Percentiles rank a stretch among this genome's conserved stretches.
These are phyloP conservation scores for Globisporangium nagaii DNA, from an alignment of 352 stramenopile genomes.

Conservation along the genomic window DNA sequence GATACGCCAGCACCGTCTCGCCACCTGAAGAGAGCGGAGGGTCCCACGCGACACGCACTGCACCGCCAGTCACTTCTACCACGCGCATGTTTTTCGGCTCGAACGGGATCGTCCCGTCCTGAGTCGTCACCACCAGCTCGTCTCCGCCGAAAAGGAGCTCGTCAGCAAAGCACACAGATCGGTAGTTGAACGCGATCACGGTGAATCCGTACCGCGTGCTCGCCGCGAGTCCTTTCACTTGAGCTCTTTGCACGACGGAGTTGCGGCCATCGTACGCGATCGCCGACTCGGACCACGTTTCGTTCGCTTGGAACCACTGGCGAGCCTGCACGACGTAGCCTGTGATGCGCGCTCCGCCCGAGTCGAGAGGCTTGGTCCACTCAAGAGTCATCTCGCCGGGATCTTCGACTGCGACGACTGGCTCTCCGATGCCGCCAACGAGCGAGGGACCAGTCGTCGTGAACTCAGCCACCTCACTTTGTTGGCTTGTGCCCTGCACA, in stretches of 20 bases:
- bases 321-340: conserved; percentile 35
- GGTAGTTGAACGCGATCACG: conserved; percentile 38
- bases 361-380: conserved; percentile 36
- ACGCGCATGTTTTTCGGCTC: conserved; percentile 31
- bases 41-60: conserved; percentile 40
- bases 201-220: conserved; percentile 48
- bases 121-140: conserved; percentile 30
- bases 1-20: conserved; percentile 22
- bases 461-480: conserved; percentile 18
- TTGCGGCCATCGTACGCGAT: conserved; percentile 35
- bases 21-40: conserved; percentile 32
- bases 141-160: conserved; percentile 21
- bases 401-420: conserved; percentile 27
- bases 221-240: conserved; percentile 23
- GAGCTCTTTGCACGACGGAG: conserved; percentile 13
- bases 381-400: conserved; percentile 37
- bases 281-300: conserved; percentile 22
- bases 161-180: conserved; percentile 26
- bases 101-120: conserved; percentile 28
- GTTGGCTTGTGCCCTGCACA: conserved; percentile 30
- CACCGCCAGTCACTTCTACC: conserved; percentile 27
- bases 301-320: conserved; percentile 10
- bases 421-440: conserved; percentile 17
- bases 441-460: conserved; percentile 25
- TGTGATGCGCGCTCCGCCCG: conserved; percentile 32